Percentiles rank a stretch among this genome's conserved stretches.
phyloP scores from a whole-genome alignment of 495 filamentous ascomycete genomes.

The Tuber indicum region DNA sequence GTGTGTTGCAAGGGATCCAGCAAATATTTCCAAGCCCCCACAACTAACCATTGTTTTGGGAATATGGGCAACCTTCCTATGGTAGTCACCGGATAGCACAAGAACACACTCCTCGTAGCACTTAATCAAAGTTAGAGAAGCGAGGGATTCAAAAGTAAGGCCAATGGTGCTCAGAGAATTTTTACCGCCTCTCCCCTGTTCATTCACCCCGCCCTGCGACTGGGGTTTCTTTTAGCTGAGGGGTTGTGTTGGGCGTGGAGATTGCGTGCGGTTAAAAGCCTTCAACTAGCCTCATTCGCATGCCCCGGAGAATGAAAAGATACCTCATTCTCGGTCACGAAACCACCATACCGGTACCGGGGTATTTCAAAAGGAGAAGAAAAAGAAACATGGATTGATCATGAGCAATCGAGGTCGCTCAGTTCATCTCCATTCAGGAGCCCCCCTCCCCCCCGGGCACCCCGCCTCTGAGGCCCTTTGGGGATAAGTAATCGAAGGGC shows the following conservation, averaged over 20 bases:
- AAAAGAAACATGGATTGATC: constrained; percentile 1
- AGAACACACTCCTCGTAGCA: not conserved
- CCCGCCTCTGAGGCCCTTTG: constrained; percentile 13
- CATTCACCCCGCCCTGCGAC: constrained; percentile 26
- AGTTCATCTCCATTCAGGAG: not conserved
- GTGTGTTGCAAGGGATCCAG: not conserved
- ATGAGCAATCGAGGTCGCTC: not conserved
- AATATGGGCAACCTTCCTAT: not conserved
- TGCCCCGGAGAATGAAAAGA: constrained; percentile 13
- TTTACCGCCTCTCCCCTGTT: not conserved
- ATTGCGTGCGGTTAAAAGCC: constrained; percentile 23
- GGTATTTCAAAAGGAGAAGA: constrained; percentile 4
- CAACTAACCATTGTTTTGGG: not conserved
- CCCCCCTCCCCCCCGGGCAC: not conserved
- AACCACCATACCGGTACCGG: constrained; percentile 19
- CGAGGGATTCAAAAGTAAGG: not conserved
- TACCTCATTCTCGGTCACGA: constrained; percentile 13
- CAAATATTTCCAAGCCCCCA: not conserved
- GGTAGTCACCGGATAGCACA: not conserved
- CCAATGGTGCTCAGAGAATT: not conserved
- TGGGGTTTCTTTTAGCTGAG: not conserved
- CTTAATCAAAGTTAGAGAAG: not conserved
- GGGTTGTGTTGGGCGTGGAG: constrained; percentile 4
- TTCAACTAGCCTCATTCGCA: constrained; percentile 7
- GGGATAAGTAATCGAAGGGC: not conserved